Conservation (phyloP, 2,329 filamentous ascomycete genomes). For the Fusarium luffae region DNA sequence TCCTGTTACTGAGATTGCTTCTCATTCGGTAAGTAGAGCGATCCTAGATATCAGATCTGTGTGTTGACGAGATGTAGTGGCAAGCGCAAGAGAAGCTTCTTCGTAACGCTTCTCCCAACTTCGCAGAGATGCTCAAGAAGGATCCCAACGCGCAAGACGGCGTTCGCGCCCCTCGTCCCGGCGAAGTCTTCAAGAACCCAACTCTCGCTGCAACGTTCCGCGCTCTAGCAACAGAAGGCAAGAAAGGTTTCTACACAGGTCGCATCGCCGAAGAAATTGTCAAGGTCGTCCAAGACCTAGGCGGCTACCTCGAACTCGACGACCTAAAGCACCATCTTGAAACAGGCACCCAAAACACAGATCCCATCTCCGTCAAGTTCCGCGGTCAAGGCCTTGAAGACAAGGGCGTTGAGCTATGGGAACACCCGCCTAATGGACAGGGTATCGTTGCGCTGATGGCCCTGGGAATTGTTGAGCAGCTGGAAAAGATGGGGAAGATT, state of each 20-base stretch:
- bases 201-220: slow-evolving; percentile 85
- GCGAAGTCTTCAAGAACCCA: slow-evolving; percentile 91
- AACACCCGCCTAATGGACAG: slow-evolving; percentile 96
- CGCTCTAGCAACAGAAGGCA: slow-evolving; percentile 80
- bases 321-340: slow-evolving; percentile 82
- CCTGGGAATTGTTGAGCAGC: slow-evolving; percentile 87
- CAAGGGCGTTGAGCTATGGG: slow-evolving; percentile 84
- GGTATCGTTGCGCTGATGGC: slow-evolving; percentile 96
- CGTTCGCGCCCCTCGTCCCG: slow-evolving; percentile 77
- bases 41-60: no score
- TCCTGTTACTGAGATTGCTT: slow-evolving; percentile 84
- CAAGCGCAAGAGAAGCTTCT: slow-evolving; percentile 69
- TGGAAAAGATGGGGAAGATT: slow-evolving; percentile 81
- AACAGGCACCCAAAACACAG: slow-evolving; percentile 77
- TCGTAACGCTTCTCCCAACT: slow-evolving; percentile 83
- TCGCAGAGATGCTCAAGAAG: slow-evolving; percentile 84
- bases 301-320: slow-evolving; percentile 80
- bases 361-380: slow-evolving; percentile 86
- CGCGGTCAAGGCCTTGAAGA: slow-evolving; percentile 66
- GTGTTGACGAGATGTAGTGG: slow-evolving; percentile 71
- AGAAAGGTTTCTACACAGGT: slow-evolving; percentile 91
- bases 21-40: slow-evolving; percentile 69
- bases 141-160: slow-evolving; percentile 76
- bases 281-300: slow-evolving; percentile 78
- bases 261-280: slow-evolving; percentile 83